These are phyloP conservation scores for Musa balbisiana DNA, from an alignment of 202 grass and related monocot genomes.

Conservation along the genomic window DNA sequence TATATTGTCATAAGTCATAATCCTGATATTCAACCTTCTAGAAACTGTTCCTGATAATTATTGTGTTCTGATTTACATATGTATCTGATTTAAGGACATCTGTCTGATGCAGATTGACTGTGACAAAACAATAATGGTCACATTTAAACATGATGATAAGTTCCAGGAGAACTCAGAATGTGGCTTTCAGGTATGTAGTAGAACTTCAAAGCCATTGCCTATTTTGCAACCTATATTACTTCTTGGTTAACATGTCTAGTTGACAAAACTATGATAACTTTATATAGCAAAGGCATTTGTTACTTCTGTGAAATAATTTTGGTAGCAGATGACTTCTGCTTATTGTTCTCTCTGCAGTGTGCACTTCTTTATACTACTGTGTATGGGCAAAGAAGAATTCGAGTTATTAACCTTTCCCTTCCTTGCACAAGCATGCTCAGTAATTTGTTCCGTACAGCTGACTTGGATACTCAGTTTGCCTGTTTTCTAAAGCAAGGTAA, in stretches of 20 bases:
- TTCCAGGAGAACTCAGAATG: constrained; percentile 80
- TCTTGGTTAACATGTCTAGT: too few species aligned
- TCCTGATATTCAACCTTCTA: neutral
- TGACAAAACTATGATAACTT: too few species aligned
- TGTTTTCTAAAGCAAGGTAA: constrained; percentile 94
- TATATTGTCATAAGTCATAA: neutral
- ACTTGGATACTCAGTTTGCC: constrained; percentile 87
- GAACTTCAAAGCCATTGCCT: neutral
- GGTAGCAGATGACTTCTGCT: neutral
- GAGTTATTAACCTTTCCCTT: constrained; percentile 79
- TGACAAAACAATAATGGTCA: constrained; percentile 86
- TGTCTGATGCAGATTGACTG: constrained; percentile 60
- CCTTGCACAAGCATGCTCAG: constrained; percentile 71
- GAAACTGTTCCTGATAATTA: neutral
- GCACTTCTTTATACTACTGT: constrained; percentile 72
- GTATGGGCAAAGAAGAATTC: constrained; percentile 81
- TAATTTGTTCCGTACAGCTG: constrained; percentile 86
- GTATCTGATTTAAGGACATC: constrained; percentile 7
- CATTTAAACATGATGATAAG: constrained; percentile 83
- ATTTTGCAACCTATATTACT: too few species aligned
- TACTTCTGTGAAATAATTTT: neutral
- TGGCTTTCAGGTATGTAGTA: constrained; percentile 56
- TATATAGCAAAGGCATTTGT: too few species aligned
- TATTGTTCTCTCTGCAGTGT: constrained; percentile 36
- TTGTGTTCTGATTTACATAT: neutral